A percentile compares a stretch with the other conserved stretches of the same genome.
These are phyloP conservation scores for Penicillium mononematosum DNA, from an alignment of 495 filamentous ascomycete genomes.

Conservation along the genomic window DNA sequence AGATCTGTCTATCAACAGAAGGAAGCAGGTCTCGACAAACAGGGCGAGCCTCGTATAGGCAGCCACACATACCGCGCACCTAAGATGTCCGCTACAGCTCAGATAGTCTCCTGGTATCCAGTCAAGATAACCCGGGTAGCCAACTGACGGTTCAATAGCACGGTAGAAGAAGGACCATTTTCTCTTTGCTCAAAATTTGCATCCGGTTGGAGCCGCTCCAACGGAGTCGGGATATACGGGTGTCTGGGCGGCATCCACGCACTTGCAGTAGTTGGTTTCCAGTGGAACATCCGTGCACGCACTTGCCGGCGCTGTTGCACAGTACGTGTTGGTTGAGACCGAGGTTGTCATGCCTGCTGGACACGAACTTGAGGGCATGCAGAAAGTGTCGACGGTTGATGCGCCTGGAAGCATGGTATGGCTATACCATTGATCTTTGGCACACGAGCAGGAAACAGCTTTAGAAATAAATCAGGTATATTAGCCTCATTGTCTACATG, in stretches of 20 bases:
- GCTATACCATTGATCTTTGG: constrained; percentile 28
- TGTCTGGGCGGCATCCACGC: background rate
- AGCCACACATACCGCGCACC: background rate
- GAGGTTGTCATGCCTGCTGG: constrained; percentile 13
- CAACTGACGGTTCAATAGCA: background rate
- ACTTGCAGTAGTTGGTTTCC: constrained; percentile 4
- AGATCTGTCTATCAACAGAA: too few relatives aligned
- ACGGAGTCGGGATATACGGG: constrained; percentile 18
- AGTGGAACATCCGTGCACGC: constrained; percentile 5
- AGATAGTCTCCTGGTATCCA: background rate
- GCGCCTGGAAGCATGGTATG: constrained; percentile 12
- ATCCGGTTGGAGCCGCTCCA: constrained; percentile 21
- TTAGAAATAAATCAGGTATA: background rate
- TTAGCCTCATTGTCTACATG: background rate
- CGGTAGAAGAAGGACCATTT: background rate
- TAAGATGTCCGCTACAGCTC: too few relatives aligned
- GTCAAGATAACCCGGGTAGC: background rate
- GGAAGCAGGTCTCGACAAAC: too few relatives aligned
- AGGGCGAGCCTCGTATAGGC: too few relatives aligned
- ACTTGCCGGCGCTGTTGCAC: constrained; percentile 4
- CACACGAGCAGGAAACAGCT: constrained; percentile 29
- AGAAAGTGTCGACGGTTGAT: constrained; percentile 22
- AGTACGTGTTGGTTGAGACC: constrained; percentile 2
- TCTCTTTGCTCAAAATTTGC: constrained; percentile 2
- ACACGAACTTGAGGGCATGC: constrained; percentile 27